phyloP scores from a whole-genome alignment of 768 basidiomycete genomes.

The Tylopilus sp. region DNA sequence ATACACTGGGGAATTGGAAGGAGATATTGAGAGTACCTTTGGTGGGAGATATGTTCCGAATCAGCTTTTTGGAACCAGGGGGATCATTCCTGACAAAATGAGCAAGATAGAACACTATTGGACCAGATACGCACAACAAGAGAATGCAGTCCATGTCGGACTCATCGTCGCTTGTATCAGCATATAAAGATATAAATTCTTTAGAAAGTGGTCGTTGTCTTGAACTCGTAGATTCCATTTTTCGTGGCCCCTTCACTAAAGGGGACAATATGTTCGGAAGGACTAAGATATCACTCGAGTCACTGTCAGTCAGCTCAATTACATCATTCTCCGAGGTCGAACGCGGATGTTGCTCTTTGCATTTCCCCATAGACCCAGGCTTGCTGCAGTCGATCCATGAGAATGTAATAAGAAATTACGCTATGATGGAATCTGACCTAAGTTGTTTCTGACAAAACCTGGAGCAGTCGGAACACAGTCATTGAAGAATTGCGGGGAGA shows the following conservation, averaged over 20 bases:
- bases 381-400: constrained; percentile 5
- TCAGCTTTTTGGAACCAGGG: constrained; percentile 44
- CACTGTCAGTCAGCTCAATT: constrained; percentile 32
- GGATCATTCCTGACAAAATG: constrained; percentile 43
- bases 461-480: not conserved
- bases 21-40: constrained; percentile 1
- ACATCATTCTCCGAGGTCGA: constrained; percentile 13
- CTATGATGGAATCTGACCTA: constrained; percentile 10
- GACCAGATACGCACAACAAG: constrained; percentile 31
- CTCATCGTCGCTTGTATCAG: constrained; percentile 31
- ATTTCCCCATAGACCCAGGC: not conserved
- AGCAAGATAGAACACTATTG: not conserved
- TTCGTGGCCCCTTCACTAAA: constrained; percentile 14
- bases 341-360: not conserved
- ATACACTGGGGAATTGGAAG: not conserved
- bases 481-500: not conserved
- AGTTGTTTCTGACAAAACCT: constrained; percentile 7
- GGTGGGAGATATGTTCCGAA: constrained; percentile 21
- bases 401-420: not conserved
- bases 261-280: constrained; percentile 25
- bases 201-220: constrained; percentile 2
- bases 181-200: constrained; percentile 22
- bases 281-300: constrained; percentile 16
- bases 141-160: constrained; percentile 38
- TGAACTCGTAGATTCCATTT: not conserved